Evolutionary conservation across 2,329 filamentous ascomycete species (phyloP).

Genomic region (Diplocarpon rosae): DNA sequence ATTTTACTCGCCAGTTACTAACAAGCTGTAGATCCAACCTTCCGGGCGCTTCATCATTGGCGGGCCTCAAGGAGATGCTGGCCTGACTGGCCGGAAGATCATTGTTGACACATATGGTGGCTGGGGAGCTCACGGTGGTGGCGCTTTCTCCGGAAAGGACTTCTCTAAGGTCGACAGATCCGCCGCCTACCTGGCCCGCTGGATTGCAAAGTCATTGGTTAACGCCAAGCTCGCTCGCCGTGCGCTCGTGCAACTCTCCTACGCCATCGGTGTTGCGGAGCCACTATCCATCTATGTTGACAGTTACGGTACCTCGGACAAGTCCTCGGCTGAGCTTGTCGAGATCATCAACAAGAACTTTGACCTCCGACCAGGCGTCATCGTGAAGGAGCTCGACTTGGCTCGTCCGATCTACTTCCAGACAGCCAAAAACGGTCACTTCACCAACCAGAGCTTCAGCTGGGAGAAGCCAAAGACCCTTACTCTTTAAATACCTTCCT

Average conservation of each 20-base stretch:
- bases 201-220: conserved; percentile 98
- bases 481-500: conserved; percentile 56
- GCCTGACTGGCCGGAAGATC: conserved; percentile 98
- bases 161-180: conserved; percentile 99
- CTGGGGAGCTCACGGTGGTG: conserved; percentile 98
- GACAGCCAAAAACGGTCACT: conserved; percentile 99
- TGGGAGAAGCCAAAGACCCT: conserved; percentile 98
- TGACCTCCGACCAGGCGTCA: conserved; percentile 94
- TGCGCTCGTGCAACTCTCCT: conserved; percentile 93
- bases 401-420: conserved; percentile 95
- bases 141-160: conserved; percentile 99
- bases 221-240: conserved; percentile 80
- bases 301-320: conserved; percentile 87
- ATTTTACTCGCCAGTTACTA: background rate
- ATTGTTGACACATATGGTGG: conserved; percentile 97
- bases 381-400: conserved; percentile 87
- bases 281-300: conserved; percentile 97
- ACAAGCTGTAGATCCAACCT: conserved; percentile 63
- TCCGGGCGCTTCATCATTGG: conserved; percentile 98
- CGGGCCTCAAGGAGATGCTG: conserved; percentile 96
- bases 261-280: conserved; percentile 98
- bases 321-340: conserved; percentile 85
- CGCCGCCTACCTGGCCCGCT: conserved; percentile 91
- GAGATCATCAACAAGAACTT: conserved; percentile 94
- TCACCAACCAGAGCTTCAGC: conserved; percentile 94